Conservation (phyloP, 495 filamentous ascomycete species). For the Endocarpon pusillum region DNA sequence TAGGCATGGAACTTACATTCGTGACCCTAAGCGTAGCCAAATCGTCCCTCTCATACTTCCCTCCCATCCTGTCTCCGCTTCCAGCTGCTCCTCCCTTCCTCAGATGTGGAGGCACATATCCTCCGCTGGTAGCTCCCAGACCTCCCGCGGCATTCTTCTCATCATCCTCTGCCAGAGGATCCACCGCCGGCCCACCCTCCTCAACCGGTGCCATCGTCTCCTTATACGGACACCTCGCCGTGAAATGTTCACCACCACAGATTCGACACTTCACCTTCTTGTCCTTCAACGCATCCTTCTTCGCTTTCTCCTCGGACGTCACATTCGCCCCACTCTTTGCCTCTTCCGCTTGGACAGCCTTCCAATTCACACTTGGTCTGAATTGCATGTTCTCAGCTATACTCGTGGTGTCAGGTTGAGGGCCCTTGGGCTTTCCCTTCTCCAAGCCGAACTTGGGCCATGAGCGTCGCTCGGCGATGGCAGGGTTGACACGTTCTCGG, state of each 20-base stretch:
- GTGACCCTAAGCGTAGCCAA: constrained; percentile 90
- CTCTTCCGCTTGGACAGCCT: constrained; percentile 66
- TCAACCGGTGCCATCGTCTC: constrained; percentile 66
- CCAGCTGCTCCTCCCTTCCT: constrained; percentile 44
- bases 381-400: constrained; percentile 97
- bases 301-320: constrained; percentile 51
- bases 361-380: constrained; percentile 78
- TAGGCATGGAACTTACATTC: constrained; percentile 50
- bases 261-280: constrained; percentile 99
- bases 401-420: constrained; percentile 68
- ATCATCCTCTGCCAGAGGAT: constrained; percentile 36
- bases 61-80: constrained; percentile 76
- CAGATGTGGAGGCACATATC: constrained; percentile 85
- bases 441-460: constrained; percentile 91
- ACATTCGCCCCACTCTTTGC: constrained; percentile 54
- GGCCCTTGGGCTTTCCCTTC: constrained; percentile 47
- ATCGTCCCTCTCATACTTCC: constrained; percentile 91
- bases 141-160: constrained; percentile 32
- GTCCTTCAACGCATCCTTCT: constrained; percentile 89
- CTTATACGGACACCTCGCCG: constrained; percentile 79
- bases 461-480: constrained; percentile 77
- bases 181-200: constrained; percentile 27
- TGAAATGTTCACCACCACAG: constrained; percentile 97
- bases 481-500: constrained; percentile 86
- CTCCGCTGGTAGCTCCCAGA: constrained; percentile 46